Evolutionary conservation across 495 filamentous ascomycete genomes (phyloP), one percentile per base, ranked within the genome.

Genomic region (Glonium stellatum): DNA sequence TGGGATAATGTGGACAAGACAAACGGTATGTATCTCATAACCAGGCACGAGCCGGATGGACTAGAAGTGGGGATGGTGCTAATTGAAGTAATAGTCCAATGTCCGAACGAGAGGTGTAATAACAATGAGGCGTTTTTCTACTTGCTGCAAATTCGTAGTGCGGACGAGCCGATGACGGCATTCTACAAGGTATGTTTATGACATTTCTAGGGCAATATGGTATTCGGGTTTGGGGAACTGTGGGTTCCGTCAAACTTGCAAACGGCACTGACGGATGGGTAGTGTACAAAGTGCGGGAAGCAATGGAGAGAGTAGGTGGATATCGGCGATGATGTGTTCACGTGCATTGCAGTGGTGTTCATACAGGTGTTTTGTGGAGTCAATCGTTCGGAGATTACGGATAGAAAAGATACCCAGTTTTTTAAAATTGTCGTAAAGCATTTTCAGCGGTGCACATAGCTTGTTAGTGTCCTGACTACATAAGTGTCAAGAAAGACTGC

Each of bases 101-200:
- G 93, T 71, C 80, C 86, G 11, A 80, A 80, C 50, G 83, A 88
- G 39, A 75, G 78, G 46, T 98, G 93, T 76, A 79, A 84, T 59
- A 87, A 88, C 34, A 75, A 80, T 51, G 81, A 88, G 75, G 93
- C 95, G 37, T 95, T 89, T 59, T 97, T 89, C 80, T 95, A 90
- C 76, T 88, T 92, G 81, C 84, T 97, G 67, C 93, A 98, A 81
- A 97, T 96, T 76, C 85, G 93, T 59, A 95, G 89, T 77, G 93
- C 95, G 42, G 93, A 98, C 76, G 93, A 98, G 79, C 93, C 93
- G 54, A 96, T 96, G 90, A 98, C 93, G 50, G 89, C 81, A 42
- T 97, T 98, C 74, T 92, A 86, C 72, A 91, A 88, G 87, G 67
- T 69, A 37, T 42, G 57, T 52, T 23, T 9, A 34, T 39, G n/a